Evolutionary conservation across 2,329 filamentous ascomycete species (phyloP).

Genomic region (Xylaria sp.): DNA sequence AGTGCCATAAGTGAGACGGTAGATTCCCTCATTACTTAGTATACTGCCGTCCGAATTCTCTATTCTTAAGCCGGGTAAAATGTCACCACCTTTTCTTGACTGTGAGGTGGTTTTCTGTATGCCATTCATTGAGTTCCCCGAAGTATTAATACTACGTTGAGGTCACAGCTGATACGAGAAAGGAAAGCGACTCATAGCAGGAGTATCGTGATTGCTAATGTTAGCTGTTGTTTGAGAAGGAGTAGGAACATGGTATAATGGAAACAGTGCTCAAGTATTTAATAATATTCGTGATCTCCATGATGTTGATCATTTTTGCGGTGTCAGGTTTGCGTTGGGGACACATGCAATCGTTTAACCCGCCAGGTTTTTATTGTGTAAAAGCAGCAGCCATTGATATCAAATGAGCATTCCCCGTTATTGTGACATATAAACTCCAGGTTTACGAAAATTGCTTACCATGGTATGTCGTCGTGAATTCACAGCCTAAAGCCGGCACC

Average conservation of each 20-base stretch:
- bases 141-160: neutral
- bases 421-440: neutral
- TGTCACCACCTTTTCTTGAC: neutral
- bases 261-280: too few species aligned
- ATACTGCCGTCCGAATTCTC: neutral
- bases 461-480: neutral
- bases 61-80: neutral
- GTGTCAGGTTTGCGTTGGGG: neutral
- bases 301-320: too few species aligned
- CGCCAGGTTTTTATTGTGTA: neutral
- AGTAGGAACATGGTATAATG: neutral
- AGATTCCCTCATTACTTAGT: neutral
- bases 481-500: neutral
- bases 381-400: neutral
- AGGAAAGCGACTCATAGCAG: neutral
- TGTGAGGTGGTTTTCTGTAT: neutral
- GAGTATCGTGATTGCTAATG: neutral
- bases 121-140: neutral
- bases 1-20: neutral
- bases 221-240: neutral
- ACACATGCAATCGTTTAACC: neutral
- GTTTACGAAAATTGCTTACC: neutral
- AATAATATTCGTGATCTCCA: neutral
- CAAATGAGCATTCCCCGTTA: neutral
- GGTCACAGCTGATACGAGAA: neutral